Conservation (phyloP, 2,329 filamentous ascomycete species). For the Hortaea werneckii region DNA sequence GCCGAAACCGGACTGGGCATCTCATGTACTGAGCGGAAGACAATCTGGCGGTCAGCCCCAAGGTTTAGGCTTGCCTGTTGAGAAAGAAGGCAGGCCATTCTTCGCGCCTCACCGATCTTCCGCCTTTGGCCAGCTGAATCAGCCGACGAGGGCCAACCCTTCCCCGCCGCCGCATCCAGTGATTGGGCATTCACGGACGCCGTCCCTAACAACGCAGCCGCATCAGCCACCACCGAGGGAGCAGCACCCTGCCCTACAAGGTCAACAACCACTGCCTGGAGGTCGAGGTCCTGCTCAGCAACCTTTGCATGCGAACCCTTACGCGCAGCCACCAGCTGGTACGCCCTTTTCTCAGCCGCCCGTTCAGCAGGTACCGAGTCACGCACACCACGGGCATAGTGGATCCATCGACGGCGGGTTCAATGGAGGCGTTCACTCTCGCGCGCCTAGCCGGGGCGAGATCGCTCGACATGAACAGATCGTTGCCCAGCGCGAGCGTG, state of each 20-base stretch:
- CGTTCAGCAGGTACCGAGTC: conserved; percentile 16
- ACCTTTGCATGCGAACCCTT: conserved; percentile 20
- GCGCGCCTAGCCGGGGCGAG: conserved; percentile 19
- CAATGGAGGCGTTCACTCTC: conserved; percentile 13
- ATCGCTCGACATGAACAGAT: conserved; percentile 14
- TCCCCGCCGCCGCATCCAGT: conserved; percentile 25
- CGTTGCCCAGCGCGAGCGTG: conserved; percentile 7
- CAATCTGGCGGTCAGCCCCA: conserved; percentile 4
- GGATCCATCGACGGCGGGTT: conserved; percentile 16
- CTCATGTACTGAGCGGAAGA: conserved; percentile 2
- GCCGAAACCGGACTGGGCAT: conserved; percentile 9
- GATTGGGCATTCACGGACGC: conserved; percentile 23
- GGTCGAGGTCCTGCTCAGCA: conserved; percentile 13
- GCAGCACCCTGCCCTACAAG: conserved; percentile 6
- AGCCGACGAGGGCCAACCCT: conserved; percentile 20
- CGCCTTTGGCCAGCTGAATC: conserved; percentile 17
- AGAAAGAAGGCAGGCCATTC: conserved; percentile 21
- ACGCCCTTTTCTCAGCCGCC: conserved; percentile 14
- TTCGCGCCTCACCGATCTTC: conserved; percentile 18
- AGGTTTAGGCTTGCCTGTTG: conserved; percentile 15
- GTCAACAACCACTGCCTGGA: conserved; percentile 6
- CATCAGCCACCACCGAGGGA: conserved; percentile 10
- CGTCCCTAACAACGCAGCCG: conserved; percentile 19
- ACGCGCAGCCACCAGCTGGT: conserved; percentile 12
- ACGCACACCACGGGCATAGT: conserved; percentile 23